A percentile compares a stretch with the other conserved stretches of the same genome.
These are phyloP conservation scores for Tolypocladium amazonense DNA, from an alignment of 2,329 filamentous ascomycete species.

Conservation along the genomic window DNA sequence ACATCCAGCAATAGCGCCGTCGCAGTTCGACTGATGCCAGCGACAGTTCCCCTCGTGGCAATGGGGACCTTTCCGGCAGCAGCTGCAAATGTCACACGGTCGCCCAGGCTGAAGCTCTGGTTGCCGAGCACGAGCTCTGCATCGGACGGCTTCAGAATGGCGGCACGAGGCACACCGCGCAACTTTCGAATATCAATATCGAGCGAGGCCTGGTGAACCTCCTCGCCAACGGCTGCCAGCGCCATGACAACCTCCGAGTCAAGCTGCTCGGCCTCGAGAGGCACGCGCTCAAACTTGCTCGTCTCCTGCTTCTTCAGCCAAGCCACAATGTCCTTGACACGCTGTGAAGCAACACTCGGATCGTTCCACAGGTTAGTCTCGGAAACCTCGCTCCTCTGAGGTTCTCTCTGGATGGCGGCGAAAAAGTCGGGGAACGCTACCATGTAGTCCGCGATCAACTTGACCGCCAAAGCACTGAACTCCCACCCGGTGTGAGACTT, in stretches of 20 bases:
- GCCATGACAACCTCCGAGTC: conserved; percentile 80
- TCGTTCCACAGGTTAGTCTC: conserved; percentile 81
- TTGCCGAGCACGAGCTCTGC: conserved; percentile 86
- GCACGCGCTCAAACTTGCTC: conserved; percentile 90
- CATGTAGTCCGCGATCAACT: conserved; percentile 81
- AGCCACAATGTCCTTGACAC: conserved; percentile 85
- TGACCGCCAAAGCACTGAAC: conserved; percentile 76
- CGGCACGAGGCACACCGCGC: conserved; percentile 72
- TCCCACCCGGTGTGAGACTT: conserved; percentile 87
- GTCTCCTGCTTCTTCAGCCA: conserved; percentile 91
- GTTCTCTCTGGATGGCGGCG: conserved; percentile 73
- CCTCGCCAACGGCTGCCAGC: conserved; percentile 68
- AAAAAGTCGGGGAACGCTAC: conserved; percentile 92
- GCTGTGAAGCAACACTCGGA: conserved; percentile 57
- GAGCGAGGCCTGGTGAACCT: conserved; percentile 39
- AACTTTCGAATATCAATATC: conserved; percentile 57
- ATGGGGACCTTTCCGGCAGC: conserved; percentile 93
- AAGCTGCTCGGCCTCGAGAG: conserved; percentile 89
- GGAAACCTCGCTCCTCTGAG: conserved; percentile 71
- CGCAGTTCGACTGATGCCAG: conserved; percentile 82
- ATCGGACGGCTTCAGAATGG: conserved; percentile 85
- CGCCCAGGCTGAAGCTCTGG: conserved; percentile 75
- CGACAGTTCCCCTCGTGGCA: conserved; percentile 82
- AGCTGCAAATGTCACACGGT: conserved; percentile 86
- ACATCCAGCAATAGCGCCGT: conserved; percentile 78